These are phyloP conservation scores for Cryphonectria japonica DNA, from an alignment of 2,329 filamentous ascomycete species.

Conservation along the genomic window DNA sequence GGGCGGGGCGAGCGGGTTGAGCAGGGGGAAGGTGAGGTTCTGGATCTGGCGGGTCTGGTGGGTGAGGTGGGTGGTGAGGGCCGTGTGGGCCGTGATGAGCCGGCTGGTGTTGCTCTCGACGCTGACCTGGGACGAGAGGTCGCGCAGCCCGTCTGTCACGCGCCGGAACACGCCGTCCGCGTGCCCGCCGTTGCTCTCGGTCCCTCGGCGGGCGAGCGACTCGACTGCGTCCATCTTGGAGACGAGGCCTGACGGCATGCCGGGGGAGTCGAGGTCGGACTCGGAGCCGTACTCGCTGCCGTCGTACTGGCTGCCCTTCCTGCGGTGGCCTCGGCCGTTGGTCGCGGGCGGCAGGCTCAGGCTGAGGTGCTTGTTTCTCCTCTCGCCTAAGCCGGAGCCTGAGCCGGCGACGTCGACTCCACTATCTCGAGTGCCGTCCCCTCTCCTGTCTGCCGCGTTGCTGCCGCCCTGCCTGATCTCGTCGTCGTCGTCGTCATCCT, in stretches of 20 bases:
- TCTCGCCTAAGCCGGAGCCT: slow-evolving; percentile 33
- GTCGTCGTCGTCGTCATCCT: not conserved
- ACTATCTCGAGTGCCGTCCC: slow-evolving; percentile 45
- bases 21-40: slow-evolving; percentile 70
- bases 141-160: slow-evolving; percentile 70
- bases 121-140: slow-evolving; percentile 72
- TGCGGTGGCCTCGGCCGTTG: slow-evolving; percentile 45
- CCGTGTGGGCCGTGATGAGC: slow-evolving; percentile 75
- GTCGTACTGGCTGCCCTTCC: slow-evolving; percentile 65
- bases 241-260: slow-evolving; percentile 68
- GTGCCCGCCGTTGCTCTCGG: slow-evolving; percentile 67
- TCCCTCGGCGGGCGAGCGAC: slow-evolving; percentile 67
- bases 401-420: slow-evolving; percentile 47
- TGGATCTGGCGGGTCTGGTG: slow-evolving; percentile 79
- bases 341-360: slow-evolving; percentile 49
- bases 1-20: slow-evolving; percentile 68
- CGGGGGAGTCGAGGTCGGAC: slow-evolving; percentile 70
- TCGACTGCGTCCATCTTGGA: slow-evolving; percentile 75
- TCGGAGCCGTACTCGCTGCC: slow-evolving; percentile 76
- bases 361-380: slow-evolving; percentile 42
- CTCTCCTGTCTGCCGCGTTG: slow-evolving; percentile 28
- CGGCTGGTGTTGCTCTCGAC: slow-evolving; percentile 74
- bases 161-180: slow-evolving; percentile 69
- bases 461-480: too few relatives aligned
- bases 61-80: slow-evolving; percentile 72